These are phyloP conservation scores for Irpex lacteus DNA, from an alignment of 1,284 basidiomycete genomes.

Conservation along the genomic window DNA sequence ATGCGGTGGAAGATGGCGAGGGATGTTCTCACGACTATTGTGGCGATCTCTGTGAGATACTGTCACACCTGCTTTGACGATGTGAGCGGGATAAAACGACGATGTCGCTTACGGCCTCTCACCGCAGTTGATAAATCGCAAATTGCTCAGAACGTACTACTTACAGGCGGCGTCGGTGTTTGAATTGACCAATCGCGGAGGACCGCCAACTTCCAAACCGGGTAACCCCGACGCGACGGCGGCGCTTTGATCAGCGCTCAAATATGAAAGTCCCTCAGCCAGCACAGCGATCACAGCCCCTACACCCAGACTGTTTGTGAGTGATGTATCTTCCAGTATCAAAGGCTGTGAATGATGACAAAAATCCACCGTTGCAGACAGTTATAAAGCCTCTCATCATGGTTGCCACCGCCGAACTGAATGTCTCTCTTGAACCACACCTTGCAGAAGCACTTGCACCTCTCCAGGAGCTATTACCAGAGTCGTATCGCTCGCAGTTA, in stretches of 20 bases:
- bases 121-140: too few species aligned
- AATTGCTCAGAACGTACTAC: not conserved
- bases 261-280: not conserved
- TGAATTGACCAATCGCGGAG: not conserved
- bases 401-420: conserved; percentile 32
- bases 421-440: conserved; percentile 68
- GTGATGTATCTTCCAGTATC: too few species aligned
- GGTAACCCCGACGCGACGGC: not conserved
- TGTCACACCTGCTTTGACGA: too few species aligned
- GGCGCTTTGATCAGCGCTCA: not conserved
- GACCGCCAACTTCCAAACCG: not conserved
- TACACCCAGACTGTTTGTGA: too few species aligned
- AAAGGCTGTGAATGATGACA: not conserved
- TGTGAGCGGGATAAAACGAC: too few species aligned
- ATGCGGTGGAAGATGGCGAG: not conserved
- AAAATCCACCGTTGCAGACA: not conserved
- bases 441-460: conserved; percentile 47
- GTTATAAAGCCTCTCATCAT: conserved; percentile 6
- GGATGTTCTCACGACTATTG: not conserved
- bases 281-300: not conserved
- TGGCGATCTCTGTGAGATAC: not conserved
- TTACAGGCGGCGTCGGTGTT: not conserved
- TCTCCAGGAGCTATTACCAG: conserved; percentile 44
- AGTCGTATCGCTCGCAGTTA: conserved; percentile 41
- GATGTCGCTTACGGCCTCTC: too few species aligned